Percentiles rank a stretch among this genome's conserved stretches.
phyloP scores from a whole-genome alignment of 345 rosid genomes.

The Camelina laxa region DNA sequence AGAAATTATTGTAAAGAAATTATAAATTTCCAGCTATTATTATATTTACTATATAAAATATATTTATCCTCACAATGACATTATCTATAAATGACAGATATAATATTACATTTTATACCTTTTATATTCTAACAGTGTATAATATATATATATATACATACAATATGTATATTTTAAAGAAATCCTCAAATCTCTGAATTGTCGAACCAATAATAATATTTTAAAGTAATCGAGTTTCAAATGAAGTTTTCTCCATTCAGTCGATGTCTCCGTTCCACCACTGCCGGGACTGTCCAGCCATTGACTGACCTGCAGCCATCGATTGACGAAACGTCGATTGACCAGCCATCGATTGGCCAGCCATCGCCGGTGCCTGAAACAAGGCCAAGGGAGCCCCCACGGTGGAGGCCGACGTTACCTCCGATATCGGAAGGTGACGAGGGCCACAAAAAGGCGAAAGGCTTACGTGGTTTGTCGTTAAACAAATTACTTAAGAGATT shows the following conservation, averaged over 20 bases:
- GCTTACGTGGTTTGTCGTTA: not conserved
- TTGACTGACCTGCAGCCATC: not conserved
- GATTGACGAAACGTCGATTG: not conserved
- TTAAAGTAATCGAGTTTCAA: not conserved
- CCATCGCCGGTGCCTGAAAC: not conserved
- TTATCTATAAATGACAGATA: not conserved
- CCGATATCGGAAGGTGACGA: conserved; percentile 27
- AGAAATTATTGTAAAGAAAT: no score
- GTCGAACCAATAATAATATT: not conserved
- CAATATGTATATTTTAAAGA: not conserved
- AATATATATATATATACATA: not conserved
- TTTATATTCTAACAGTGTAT: no score
- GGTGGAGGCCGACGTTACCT: conserved; percentile 28
- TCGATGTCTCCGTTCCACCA: not conserved
- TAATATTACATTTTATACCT: no score
- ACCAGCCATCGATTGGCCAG: conserved; percentile 3
- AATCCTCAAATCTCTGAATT: not conserved
- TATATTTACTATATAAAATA: not conserved
- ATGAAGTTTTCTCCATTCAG: conserved; percentile 4
- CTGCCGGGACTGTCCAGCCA: not conserved
- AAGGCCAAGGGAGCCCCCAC: not conserved
- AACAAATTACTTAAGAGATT: not conserved
- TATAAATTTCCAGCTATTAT: not conserved
- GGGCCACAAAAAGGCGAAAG: not conserved
- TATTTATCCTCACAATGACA: not conserved